Conservation (phyloP, 331 rosid genomes). For the Quercus lobata region DNA sequence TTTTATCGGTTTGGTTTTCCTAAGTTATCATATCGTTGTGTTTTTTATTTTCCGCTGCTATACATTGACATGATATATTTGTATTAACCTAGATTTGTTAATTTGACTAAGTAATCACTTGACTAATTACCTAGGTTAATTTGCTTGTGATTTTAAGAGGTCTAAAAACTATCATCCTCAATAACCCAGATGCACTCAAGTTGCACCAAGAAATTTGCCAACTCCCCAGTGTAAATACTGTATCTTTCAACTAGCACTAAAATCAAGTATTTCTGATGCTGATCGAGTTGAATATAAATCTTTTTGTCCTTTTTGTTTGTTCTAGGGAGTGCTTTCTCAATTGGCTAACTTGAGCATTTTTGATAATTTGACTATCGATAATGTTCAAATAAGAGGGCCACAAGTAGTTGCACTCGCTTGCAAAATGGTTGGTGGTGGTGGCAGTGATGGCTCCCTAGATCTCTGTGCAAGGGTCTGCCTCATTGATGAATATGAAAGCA, state of each 20-base stretch:
- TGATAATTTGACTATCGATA: conserved; percentile 45
- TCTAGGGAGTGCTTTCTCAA: conserved; percentile 62
- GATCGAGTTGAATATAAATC: too few relatives aligned
- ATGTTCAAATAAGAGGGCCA: conserved; percentile 45
- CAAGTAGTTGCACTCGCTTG: conserved; percentile 85
- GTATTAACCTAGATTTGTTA: too few relatives aligned
- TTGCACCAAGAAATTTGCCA: conserved; percentile 82
- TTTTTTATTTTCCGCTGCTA: too few relatives aligned
- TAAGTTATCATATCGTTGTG: too few relatives aligned
- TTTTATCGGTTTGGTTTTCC: too few relatives aligned
- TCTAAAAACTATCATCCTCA: conserved; percentile 72
- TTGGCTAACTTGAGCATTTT: conserved; percentile 65
- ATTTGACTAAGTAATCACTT: too few relatives aligned
- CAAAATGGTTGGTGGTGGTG: conserved; percentile 85
- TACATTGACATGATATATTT: too few relatives aligned
- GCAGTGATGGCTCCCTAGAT: conserved; percentile 80
- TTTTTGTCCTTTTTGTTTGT: background rate
- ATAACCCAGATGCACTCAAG: conserved; percentile 62
- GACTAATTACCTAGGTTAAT: too few relatives aligned
- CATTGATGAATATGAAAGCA: conserved; percentile 67
- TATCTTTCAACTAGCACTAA: conserved; percentile 15
- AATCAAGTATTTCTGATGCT: background rate
- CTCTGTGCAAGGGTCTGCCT: conserved; percentile 84
- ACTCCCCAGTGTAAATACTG: conserved; percentile 38
- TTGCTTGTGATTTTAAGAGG: too few relatives aligned